Percentiles rank a stretch among this genome's conserved stretches.
Evolutionary conservation across 2,329 filamentous ascomycete species (phyloP).

Genomic region (Aspergillus vadensis): DNA sequence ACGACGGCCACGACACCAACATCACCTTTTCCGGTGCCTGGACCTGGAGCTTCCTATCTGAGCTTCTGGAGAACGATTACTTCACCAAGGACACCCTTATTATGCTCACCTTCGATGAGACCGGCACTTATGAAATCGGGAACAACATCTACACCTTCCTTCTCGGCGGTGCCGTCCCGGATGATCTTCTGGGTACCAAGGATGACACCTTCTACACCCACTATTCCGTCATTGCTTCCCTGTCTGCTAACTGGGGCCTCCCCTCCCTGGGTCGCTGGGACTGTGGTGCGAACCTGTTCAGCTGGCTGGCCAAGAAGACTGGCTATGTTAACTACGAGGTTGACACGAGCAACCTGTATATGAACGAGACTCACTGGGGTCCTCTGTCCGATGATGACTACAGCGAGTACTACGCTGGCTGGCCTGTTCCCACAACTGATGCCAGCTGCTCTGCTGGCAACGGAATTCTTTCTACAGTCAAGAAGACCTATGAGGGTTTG

Average conservation of each 20-base stretch:
- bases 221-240: conserved; percentile 70
- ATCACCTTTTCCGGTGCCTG: conserved; percentile 70
- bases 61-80: conserved; percentile 66
- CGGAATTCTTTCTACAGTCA: conserved; percentile 35
- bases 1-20: conserved; percentile 73
- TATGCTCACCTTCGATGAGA: conserved; percentile 84
- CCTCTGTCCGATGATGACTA: conserved; percentile 31
- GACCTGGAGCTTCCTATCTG: conserved; percentile 68
- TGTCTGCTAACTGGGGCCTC: conserved; percentile 69
- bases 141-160: conserved; percentile 73
- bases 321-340: conserved; percentile 55
- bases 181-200: conserved; percentile 63
- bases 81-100: conserved; percentile 79
- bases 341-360: conserved; percentile 46
- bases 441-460: conserved; percentile 39
- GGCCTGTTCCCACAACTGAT: conserved; percentile 36
- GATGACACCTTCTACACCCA: conserved; percentile 73
- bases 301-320: conserved; percentile 61
- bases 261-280: conserved; percentile 71
- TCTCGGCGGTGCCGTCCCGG: conserved; percentile 72
- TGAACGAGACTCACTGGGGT: conserved; percentile 59
- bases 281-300: conserved; percentile 70
- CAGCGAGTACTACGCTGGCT: conserved; percentile 29
- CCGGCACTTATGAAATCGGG: conserved; percentile 65
- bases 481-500: conserved; percentile 31